Conservation (phyloP, 257 asterid species). For the Agastache rugosa region DNA sequence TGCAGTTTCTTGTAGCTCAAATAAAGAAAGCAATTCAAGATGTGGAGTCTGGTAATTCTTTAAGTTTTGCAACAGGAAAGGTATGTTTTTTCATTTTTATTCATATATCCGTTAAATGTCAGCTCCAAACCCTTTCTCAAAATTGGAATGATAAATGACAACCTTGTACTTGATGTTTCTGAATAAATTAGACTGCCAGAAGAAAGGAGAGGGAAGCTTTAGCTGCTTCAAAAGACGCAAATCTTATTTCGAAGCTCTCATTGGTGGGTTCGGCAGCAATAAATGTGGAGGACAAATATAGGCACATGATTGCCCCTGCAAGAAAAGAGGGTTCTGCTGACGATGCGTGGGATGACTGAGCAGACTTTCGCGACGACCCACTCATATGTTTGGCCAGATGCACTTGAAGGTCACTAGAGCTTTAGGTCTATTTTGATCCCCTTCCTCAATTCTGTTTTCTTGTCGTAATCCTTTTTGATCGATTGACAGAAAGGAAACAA, state of each 20-base stretch:
- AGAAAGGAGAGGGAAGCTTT: constrained; percentile 82
- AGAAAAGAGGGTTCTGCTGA: constrained; percentile 80
- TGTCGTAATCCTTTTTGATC: constrained; percentile 6
- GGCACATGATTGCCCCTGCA: constrained; percentile 75
- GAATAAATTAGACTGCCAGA: constrained; percentile 65
- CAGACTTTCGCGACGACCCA: neutral
- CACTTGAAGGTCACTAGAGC: constrained; percentile 9
- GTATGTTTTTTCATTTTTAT: constrained; percentile 44
- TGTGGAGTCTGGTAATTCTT: constrained; percentile 72
- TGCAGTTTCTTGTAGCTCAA: constrained; percentile 83
- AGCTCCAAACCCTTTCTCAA: neutral
- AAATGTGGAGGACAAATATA: constrained; percentile 74
- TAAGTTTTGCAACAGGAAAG: constrained; percentile 83
- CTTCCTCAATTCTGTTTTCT: constrained; percentile 13
- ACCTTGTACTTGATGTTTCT: neutral
- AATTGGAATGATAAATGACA: neutral
- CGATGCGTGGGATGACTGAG: constrained; percentile 84
- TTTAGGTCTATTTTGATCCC: constrained; percentile 2
- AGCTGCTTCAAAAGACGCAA: constrained; percentile 73
- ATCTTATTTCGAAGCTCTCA: constrained; percentile 55
- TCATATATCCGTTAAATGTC: neutral
- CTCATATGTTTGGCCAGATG: neutral
- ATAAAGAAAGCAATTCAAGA: constrained; percentile 87
- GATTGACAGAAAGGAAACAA: constrained; percentile 15
- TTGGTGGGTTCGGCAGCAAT: constrained; percentile 50